A percentile compares a stretch with the other conserved stretches of the same genome.
Evolutionary conservation across 768 basidiomycete genomes (phyloP).

Genomic region (Termitomyces sp.): DNA sequence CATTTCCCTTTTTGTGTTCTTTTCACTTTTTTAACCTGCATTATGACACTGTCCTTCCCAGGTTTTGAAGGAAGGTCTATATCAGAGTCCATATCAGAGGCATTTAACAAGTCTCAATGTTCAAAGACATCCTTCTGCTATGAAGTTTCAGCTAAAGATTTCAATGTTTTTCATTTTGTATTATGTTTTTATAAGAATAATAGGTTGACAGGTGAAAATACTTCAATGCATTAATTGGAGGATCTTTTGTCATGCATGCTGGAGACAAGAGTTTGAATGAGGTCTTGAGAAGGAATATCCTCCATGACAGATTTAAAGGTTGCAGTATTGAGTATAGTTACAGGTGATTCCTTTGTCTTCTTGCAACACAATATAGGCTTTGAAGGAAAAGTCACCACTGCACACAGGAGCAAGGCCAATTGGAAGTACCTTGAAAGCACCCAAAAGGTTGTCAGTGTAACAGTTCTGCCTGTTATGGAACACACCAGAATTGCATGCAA

Average conservation of each 20-base stretch:
- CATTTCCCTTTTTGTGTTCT: background rate
- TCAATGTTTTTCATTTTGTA: too few relatives aligned
- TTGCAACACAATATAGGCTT: background rate
- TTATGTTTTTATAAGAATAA: too few relatives aligned
- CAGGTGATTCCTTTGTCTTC: background rate
- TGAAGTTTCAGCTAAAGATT: too few relatives aligned
- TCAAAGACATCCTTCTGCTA: too few relatives aligned
- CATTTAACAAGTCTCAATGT: too few relatives aligned
- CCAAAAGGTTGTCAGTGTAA: background rate
- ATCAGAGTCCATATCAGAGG: too few relatives aligned
- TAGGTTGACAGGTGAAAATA: too few relatives aligned
- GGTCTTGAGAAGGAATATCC: background rate
- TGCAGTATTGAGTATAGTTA: background rate
- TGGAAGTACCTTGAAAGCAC: background rate
- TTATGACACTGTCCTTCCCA: background rate
- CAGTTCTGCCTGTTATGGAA: too few relatives aligned
- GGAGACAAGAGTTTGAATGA: background rate
- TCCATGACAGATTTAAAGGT: background rate
- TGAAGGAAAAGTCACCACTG: too few relatives aligned
- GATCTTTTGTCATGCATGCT: background rate
- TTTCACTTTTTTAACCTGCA: background rate
- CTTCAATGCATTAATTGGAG: too few relatives aligned
- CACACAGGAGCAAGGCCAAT: background rate
- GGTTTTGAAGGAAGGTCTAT: background rate
- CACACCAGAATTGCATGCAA: too few relatives aligned